Conservation (phyloP, 2,329 filamentous ascomycete genomes). For the Aspergillus awamori region DNA sequence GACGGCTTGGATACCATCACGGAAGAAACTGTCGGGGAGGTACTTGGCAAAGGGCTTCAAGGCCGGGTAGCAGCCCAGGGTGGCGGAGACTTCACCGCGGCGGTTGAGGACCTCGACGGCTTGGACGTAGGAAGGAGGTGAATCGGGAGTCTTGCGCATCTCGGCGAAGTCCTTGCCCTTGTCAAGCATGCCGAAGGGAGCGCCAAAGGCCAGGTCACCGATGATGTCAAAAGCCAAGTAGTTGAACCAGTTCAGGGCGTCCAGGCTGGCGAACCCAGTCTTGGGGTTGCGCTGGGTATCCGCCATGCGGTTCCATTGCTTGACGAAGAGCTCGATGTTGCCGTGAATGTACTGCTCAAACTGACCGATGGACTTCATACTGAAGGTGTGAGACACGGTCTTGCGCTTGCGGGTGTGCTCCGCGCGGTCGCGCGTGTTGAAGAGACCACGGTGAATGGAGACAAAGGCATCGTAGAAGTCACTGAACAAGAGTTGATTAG, state of each 20-base stretch:
- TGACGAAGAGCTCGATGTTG: constrained; percentile 74
- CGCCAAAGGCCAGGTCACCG: constrained; percentile 68
- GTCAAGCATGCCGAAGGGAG: constrained; percentile 80
- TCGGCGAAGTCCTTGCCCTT: constrained; percentile 77
- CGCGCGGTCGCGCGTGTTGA: constrained; percentile 80
- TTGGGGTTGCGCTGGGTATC: constrained; percentile 50
- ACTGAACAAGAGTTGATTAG: constrained; percentile 43
- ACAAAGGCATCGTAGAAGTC: constrained; percentile 93
- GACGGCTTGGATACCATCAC: constrained; percentile 71
- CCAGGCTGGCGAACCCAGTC: constrained; percentile 64
- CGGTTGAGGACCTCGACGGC: constrained; percentile 89
- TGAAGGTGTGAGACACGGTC: constrained; percentile 84
- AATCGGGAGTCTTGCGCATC: constrained; percentile 64
- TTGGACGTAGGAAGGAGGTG: constrained; percentile 68
- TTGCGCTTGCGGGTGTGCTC: constrained; percentile 90
- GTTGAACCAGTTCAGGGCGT: constrained; percentile 81
- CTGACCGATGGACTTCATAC: constrained; percentile 74
- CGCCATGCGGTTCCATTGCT: constrained; percentile 70
- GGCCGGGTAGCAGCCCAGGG: constrained; percentile 72
- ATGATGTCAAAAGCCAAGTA: constrained; percentile 65
- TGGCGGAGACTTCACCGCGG: constrained; percentile 80
- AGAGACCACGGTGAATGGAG: constrained; percentile 79
- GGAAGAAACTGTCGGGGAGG: constrained; percentile 81
- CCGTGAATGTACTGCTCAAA: constrained; percentile 87
- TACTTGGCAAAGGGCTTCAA: constrained; percentile 80